phyloP scores from a whole-genome alignment of 108 stramenopile species.

The Chaetoceros tenuissimus region DNA sequence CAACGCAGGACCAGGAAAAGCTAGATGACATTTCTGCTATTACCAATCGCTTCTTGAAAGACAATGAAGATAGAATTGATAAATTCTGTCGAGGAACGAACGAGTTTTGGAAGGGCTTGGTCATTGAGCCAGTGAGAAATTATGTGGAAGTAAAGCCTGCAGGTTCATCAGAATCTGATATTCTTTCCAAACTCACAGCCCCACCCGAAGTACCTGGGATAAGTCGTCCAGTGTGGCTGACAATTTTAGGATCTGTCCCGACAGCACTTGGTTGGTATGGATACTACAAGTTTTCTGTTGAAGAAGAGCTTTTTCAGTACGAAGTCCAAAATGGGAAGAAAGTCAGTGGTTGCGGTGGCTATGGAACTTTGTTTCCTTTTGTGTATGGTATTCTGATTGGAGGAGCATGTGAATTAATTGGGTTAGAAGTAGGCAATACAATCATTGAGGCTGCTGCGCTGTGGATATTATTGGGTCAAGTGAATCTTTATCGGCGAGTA shows the following conservation, averaged over 20 bases:
- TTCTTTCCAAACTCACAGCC: conserved; percentile 33
- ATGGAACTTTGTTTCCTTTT: conserved; percentile 57
- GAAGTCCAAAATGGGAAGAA: conserved; percentile 29
- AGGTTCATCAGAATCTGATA: conserved; percentile 24
- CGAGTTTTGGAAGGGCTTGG: conserved; percentile 44
- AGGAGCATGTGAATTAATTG: conserved; percentile 32
- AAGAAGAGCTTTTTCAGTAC: conserved; percentile 60
- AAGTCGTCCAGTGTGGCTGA: conserved; percentile 57
- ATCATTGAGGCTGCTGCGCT: conserved; percentile 27
- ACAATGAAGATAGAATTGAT: conserved; percentile 17
- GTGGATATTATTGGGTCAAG: conserved; percentile 50
- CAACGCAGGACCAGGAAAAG: no score
- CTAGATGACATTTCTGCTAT: no score
- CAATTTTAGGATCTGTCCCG: conserved; percentile 47
- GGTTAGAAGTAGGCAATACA: conserved; percentile 30
- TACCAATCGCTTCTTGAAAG: neutral
- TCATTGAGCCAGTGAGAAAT: conserved; percentile 37
- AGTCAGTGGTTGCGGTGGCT: conserved; percentile 56
- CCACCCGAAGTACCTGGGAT: conserved; percentile 56
- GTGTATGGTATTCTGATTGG: conserved; percentile 49
- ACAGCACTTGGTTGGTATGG: conserved; percentile 64
- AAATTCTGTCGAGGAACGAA: conserved; percentile 54
- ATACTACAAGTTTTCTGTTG: conserved; percentile 57
- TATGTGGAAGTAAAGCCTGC: conserved; percentile 39
- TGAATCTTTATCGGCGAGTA: conserved; percentile 60